Evolutionary conservation across 352 stramenopile species (phyloP), one percentile per base, ranked within the genome.

Genomic region (Pythium chondricola): DNA sequence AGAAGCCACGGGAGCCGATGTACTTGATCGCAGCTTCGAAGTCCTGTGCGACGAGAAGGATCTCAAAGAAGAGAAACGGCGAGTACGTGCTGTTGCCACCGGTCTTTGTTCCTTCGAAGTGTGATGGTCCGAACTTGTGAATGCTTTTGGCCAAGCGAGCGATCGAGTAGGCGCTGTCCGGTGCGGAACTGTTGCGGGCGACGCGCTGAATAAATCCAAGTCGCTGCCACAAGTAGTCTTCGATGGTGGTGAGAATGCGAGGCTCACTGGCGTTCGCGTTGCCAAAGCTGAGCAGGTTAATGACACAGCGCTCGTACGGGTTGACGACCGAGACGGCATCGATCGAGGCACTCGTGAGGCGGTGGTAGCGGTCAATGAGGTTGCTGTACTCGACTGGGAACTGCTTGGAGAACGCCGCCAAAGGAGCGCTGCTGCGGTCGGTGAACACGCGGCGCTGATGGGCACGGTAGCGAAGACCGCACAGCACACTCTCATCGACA

Each of bases 211-310:
- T 76, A 37, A 90, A 93, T 56, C 75, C 90, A 21, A 90, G 64
- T 1, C 80, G 76, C 49, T 93, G 82, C 82, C 82, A 93, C 41
- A 93, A 32, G 44, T 91, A 93, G 49, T 93, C 82, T 61, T 93
- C 82, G 37, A 93, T 78, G 20, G 80, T 93, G 22, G 75, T 80
- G 30, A 88, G 53, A 36, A 93, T 83, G 33, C 77, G 77, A 3
- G 65, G 57, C 47, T 93, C 78, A 30, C 79, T 88, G 17, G 73
- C 69, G 45, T 91, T 88, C 18, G 83, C 57, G 50, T 93, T 88
- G 40, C 75, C 72, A 47, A 87, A 80, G 49, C 74, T 84, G 20
- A 93, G 42, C 39, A 93, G 24, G 48, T 93, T 93, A 16, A 93
- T 41, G n/a, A 91, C 82, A 6, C 74, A 89, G 40, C 74, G 72